A percentile compares a stretch with the other conserved stretches of the same genome.
phyloP scores from a whole-genome alignment of 2,329 filamentous ascomycete genomes.

The Claviceps arundinis region DNA sequence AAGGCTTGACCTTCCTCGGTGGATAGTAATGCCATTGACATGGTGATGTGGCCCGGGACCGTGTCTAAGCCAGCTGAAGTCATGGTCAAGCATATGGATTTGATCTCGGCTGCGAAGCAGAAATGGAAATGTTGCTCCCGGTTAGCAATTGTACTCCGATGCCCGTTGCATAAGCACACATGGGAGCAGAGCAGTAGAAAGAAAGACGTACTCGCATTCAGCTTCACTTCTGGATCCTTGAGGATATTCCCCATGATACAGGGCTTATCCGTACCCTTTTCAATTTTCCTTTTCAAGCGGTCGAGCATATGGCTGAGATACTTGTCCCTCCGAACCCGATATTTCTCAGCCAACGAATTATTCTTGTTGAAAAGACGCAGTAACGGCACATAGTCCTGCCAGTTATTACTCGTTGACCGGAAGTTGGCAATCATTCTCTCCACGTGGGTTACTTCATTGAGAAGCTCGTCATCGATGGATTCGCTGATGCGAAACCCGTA shows the following conservation, averaged over 20 bases:
- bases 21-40: constrained; percentile 67
- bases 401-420: constrained; percentile 68
- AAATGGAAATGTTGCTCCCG: not conserved
- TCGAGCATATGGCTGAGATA: constrained; percentile 55
- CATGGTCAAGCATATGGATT: constrained; percentile 72
- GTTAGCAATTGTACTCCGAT: not conserved
- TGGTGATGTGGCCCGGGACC: constrained; percentile 65
- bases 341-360: constrained; percentile 50
- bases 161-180: not conserved
- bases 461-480: constrained; percentile 50
- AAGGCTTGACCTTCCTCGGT: constrained; percentile 53
- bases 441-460: constrained; percentile 62
- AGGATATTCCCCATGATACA: constrained; percentile 39
- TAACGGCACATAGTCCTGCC: constrained; percentile 73
- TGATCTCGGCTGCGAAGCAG: constrained; percentile 49
- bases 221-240: constrained; percentile 31
- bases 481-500: constrained; percentile 67
- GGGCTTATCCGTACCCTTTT: constrained; percentile 25
- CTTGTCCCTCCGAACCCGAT: constrained; percentile 53
- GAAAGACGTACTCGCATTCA: constrained; percentile 20
- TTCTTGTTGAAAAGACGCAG: constrained; percentile 50
- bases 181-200: not conserved
- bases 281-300: constrained; percentile 30
- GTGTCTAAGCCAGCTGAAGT: constrained; percentile 73
- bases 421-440: constrained; percentile 67